These are phyloP conservation scores for Spinellus fusiger DNA, from an alignment of 192 early-diverging fungal species.

Conservation along the genomic window DNA sequence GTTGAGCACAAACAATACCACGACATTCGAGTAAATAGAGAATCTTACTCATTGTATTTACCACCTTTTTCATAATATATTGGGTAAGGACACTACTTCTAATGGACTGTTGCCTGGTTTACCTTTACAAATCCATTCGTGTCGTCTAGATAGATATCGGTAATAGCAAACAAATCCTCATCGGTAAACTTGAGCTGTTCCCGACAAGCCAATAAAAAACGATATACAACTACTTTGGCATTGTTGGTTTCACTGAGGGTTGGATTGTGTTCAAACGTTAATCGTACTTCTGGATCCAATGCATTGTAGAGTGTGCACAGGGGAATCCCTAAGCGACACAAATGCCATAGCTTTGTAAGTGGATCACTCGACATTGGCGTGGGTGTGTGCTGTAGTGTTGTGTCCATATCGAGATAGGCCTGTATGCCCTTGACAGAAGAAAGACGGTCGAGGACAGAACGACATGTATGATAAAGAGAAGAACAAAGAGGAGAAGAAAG, in stretches of 20 bases:
- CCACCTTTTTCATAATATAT: conserved; percentile 48
- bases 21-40: conserved; percentile 69
- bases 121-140: conserved; percentile 97
- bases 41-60: conserved; percentile 77
- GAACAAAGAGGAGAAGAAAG: background rate
- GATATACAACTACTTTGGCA: conserved; percentile 80
- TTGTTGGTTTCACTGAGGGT: conserved; percentile 53
- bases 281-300: conserved; percentile 52
- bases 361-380: conserved; percentile 47
- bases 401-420: conserved; percentile 43
- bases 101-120: background rate
- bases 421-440: conserved; percentile 67
- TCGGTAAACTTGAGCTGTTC: conserved; percentile 67
- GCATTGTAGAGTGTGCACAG: conserved; percentile 71
- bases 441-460: conserved; percentile 62
- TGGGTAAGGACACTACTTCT: background rate
- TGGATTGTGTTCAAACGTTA: conserved; percentile 49
- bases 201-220: conserved; percentile 86
- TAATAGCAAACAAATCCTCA: conserved; percentile 76
- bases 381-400: conserved; percentile 34
- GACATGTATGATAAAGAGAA: conserved; percentile 67
- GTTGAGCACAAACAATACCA: conserved; percentile 38
- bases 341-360: conserved; percentile 63
- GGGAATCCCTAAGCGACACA: conserved; percentile 64
- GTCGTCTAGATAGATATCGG: conserved; percentile 88